Evolutionary conservation across 2,329 filamentous ascomycete genomes (phyloP).

Genomic region (Trichoderma koningii): DNA sequence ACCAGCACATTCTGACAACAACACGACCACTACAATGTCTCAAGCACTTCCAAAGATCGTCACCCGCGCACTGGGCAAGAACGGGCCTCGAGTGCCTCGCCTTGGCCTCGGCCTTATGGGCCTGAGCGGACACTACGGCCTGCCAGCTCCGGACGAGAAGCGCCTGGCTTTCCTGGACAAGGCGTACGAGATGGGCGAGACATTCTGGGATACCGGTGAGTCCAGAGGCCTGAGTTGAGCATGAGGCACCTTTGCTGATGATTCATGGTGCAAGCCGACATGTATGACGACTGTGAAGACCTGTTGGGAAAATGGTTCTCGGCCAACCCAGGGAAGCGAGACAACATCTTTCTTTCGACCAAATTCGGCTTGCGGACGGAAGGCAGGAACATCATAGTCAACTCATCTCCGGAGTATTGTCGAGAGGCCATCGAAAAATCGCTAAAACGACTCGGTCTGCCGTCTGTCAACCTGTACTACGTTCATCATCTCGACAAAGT

Average conservation of each 20-base stretch:
- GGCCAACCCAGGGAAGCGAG: slow-evolving; percentile 46
- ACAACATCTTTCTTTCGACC: slow-evolving; percentile 53
- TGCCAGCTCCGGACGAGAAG: slow-evolving; percentile 49
- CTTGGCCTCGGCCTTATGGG: slow-evolving; percentile 61
- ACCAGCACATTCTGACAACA: neutral
- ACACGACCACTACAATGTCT: neutral
- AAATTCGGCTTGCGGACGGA: slow-evolving; percentile 39
- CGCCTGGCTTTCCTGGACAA: slow-evolving; percentile 54
- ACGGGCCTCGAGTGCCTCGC: slow-evolving; percentile 53
- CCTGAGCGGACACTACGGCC: slow-evolving; percentile 43
- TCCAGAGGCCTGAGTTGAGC: neutral
- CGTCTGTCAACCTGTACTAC: slow-evolving; percentile 59
- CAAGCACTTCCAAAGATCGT: slow-evolving; percentile 2
- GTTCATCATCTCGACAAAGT: slow-evolving; percentile 53
- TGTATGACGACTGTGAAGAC: slow-evolving; percentile 52
- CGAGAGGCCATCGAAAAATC: slow-evolving; percentile 36
- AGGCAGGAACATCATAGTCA: neutral
- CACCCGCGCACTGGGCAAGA: slow-evolving; percentile 47
- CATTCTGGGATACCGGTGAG: slow-evolving; percentile 52
- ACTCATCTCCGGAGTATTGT: slow-evolving; percentile 30
- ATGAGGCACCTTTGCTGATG: neutral
- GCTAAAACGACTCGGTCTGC: slow-evolving; percentile 51
- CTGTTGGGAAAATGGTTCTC: slow-evolving; percentile 54
- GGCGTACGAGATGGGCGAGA: slow-evolving; percentile 53
- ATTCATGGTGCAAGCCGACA: slow-evolving; percentile 36